Evolutionary conservation across 805 yeast genomes (phyloP), one percentile per base, ranked within the genome.

Genomic region (Ogataea saltuana): DNA sequence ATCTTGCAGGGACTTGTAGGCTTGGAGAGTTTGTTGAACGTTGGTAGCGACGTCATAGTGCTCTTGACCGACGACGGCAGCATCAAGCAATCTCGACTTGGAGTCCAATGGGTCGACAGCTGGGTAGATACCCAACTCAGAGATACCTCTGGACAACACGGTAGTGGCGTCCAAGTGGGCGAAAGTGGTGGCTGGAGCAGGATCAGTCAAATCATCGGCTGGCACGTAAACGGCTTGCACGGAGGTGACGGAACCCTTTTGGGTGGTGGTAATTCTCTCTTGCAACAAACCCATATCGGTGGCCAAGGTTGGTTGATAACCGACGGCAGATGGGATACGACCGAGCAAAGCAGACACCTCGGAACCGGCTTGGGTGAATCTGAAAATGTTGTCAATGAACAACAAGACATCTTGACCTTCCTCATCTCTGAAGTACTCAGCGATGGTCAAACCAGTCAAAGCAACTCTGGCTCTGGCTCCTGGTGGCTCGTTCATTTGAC

Each of bases 401-500:
- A 91, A 83, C 83, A 91, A 83, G 76, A 91, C 99, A 85, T 93
- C 99, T 82, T 93, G 97, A 76, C 99, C 99, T 81, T 91, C 99
- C 77, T 88, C 98, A 75, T 91, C 99, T 89, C 99, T 93, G 93
- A 91, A 91, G 83, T 93, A 91, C 81, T 91, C 99, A 65, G 99
- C 99, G 72, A 91, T 89, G 76, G 99, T 91, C 75, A 91, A 84
- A 85, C 99, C 99, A 63, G 99, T 93, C 72, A 91, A 80, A 65
- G 99, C 99, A 72, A 93, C 98, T 83, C 99, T 91, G 67, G 99
- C 97, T 85, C 99, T 90, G 67, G 99, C 99, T 79, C 99, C 99
- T 63, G 99, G 99, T 69, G 99, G 99, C 83, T 91, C 99, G 83
- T 91, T 91, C 99, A 91, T 91, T 81, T 93, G 99, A 75, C 99